Evolutionary conservation across 345 rosid species (phyloP), one percentile per base, ranked within the genome.

Genomic region (Salix arbutifolia): DNA sequence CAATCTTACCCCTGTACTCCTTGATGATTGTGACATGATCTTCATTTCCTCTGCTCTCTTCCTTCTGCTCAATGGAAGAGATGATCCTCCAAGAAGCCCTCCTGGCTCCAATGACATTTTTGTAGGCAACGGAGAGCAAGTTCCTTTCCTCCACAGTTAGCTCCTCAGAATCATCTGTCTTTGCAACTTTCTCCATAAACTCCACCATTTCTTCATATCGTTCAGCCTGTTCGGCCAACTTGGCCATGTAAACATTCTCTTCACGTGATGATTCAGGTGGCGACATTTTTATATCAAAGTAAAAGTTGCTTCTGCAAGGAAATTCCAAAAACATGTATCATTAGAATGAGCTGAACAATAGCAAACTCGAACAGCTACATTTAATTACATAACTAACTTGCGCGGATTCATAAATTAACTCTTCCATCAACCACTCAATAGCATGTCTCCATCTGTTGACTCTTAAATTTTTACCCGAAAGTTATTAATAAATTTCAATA

Each of bases 61-160:
- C 99, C 85, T 94, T 94, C 81, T 93, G 98, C 87, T 96, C 99
- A 72, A 96, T 96, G 82, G 98, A 96, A 79, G 99, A 96, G 72
- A 96, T 93, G 67, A 96, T 96, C 86, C 98, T 93, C 99, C 99
- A 96, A 3, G 98, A 93, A 80, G 98, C 98, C 84, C 99, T 91
- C 85, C 99, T 90, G 7, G 97, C 97, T n/a, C 99, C 99, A 75
- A 93, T 93, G 60, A 96, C 98, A 80, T 92, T 96, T 87, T 96
- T 96, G 90, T 93, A 96, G 53, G 99, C 99, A 56, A 94, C 97
- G 67, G 98, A 94, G 62, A 94, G 92, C 66, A 94, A 92, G 78
- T 94, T 94, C 81, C 97, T 90, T 82, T 94, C 98, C 87, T 94
- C 98, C 30, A 94, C 93, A 0, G 98, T 89, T 35, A 94, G 85